A percentile compares a stretch with the other conserved stretches of the same genome.
Conservation (phyloP, 805 yeast species). For the Candida qinlingensis region DNA sequence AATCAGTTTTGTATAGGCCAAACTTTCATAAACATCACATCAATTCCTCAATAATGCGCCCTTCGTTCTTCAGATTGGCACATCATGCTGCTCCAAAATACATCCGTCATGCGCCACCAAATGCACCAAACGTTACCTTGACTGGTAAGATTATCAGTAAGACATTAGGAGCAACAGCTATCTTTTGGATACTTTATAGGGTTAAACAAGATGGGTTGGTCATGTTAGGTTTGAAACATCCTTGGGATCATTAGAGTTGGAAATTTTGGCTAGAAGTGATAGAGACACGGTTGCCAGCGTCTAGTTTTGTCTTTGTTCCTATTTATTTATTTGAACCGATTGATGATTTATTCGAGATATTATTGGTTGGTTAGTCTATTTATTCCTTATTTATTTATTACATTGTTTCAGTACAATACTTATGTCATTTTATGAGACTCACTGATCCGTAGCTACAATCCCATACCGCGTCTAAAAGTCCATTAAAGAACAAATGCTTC, state of each 20-base stretch:
- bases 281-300: neutral
- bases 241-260: constrained; percentile 32
- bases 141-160: constrained; percentile 57
- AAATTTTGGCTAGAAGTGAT: neutral
- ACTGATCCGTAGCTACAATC: too few relatives aligned
- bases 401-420: neutral
- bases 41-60: constrained; percentile 9
- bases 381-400: neutral
- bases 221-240: constrained; percentile 43
- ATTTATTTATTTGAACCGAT: too few relatives aligned
- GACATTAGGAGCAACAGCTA: constrained; percentile 76
- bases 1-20: too few relatives aligned
- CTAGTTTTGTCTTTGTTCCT: neutral
- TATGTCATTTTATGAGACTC: too few relatives aligned
- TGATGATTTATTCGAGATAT: neutral
- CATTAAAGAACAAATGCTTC: neutral
- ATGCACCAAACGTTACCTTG: constrained; percentile 60
- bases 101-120: constrained; percentile 51
- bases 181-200: constrained; percentile 85
- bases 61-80: constrained; percentile 5
- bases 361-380: neutral
- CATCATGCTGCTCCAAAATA: constrained; percentile 22
- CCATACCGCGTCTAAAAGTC: too few relatives aligned
- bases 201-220: constrained; percentile 66
- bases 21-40: too few relatives aligned